phyloP scores from a whole-genome alignment of 2,329 filamentous ascomycete species.

The Dothistroma pini region DNA sequence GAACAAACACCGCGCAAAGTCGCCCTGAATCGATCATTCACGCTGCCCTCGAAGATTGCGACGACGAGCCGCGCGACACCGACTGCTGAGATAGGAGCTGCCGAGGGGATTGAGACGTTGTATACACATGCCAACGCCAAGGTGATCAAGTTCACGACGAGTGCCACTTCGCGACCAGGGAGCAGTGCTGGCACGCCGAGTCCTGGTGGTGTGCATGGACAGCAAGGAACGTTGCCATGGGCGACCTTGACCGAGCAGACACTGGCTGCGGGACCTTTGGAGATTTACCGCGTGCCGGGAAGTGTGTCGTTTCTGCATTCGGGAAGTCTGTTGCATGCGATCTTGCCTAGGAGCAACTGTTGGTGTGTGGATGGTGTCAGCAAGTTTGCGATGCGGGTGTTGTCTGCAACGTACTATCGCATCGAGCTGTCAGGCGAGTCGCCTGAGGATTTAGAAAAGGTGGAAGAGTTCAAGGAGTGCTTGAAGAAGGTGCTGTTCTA shows the following conservation, averaged over 20 bases:
- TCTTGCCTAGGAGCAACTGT: slow-evolving; percentile 84
- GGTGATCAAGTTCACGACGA: slow-evolving; percentile 61
- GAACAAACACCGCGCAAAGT: slow-evolving; percentile 26
- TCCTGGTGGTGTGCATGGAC: slow-evolving; percentile 19
- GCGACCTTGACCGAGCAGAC: slow-evolving; percentile 73
- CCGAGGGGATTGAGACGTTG: slow-evolving; percentile 60
- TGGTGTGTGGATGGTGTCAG: slow-evolving; percentile 87
- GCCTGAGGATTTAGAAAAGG: slow-evolving; percentile 60
- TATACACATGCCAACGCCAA: slow-evolving; percentile 71
- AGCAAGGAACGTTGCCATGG: slow-evolving; percentile 63
- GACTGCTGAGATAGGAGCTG: slow-evolving; percentile 36
- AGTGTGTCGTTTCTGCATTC: slow-evolving; percentile 87
- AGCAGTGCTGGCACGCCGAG: slow-evolving; percentile 19
- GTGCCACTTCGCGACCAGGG: slow-evolving; percentile 31
- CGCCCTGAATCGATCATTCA: slow-evolving; percentile 45
- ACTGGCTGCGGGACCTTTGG: slow-evolving; percentile 72
- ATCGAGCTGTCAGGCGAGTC: slow-evolving; percentile 74
- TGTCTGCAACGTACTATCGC: slow-evolving; percentile 80
- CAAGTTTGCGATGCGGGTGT: slow-evolving; percentile 82
- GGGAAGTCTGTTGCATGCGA: slow-evolving; percentile 76
- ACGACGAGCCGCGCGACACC: slow-evolving; percentile 32
- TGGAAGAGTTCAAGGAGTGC: slow-evolving; percentile 65
- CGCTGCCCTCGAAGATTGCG: slow-evolving; percentile 41
- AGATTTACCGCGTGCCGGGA: slow-evolving; percentile 81
- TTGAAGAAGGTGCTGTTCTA: slow-evolving; percentile 73